Conservation (phyloP, 176 grass and related monocot species). For the Oryza punctata region DNA sequence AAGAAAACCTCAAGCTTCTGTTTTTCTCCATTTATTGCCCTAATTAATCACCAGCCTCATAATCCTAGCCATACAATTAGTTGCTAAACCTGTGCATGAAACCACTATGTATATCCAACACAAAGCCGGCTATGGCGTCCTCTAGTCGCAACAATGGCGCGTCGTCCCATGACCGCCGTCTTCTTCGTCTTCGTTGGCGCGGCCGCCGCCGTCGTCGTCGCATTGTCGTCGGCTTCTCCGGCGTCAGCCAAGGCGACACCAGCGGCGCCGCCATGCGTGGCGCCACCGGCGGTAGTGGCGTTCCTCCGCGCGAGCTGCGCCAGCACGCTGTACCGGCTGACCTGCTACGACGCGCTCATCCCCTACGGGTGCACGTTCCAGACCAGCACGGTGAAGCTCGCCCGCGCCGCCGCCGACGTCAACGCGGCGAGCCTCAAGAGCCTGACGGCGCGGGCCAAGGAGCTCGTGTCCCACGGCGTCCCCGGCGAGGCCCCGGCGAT, state of each 20-base stretch:
- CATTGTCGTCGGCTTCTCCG: background rate
- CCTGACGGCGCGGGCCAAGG: slow-evolving; percentile 24
- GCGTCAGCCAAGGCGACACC: background rate
- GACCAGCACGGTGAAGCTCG: slow-evolving; percentile 46
- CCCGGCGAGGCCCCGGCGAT: background rate
- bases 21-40: background rate
- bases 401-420: slow-evolving; percentile 48
- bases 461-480: background rate
- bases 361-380: slow-evolving; percentile 42
- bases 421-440: slow-evolving; percentile 23
- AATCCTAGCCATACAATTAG: no score
- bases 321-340: slow-evolving; percentile 25
- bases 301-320: slow-evolving; percentile 47
- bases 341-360: slow-evolving; percentile 55
- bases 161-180: background rate
- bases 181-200: background rate
- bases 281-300: background rate
- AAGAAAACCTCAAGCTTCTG: background rate
- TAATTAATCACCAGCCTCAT: background rate
- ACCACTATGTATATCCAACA: background rate
- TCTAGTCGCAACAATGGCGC: background rate
- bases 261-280: background rate
- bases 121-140: background rate
- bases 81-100: background rate
- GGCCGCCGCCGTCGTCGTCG: background rate